Percentiles rank a stretch among this genome's conserved stretches.
Evolutionary conservation across 192 early-diverging fungal genomes (phyloP).

Genomic region (Coemansia erecta): DNA sequence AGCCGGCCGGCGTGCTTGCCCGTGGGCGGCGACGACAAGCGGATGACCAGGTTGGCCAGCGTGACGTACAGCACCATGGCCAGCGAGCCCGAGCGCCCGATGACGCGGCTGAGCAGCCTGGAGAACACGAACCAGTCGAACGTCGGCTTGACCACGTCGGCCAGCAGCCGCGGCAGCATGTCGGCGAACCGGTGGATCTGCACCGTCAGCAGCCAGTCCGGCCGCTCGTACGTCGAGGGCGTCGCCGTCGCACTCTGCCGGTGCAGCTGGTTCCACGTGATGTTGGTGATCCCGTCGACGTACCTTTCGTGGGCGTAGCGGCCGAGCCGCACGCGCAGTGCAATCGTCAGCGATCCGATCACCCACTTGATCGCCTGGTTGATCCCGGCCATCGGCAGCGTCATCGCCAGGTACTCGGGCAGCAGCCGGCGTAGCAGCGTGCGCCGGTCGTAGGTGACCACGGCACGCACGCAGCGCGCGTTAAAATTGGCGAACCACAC

Average conservation of each 20-base stretch:
- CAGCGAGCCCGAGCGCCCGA: constrained; percentile 43
- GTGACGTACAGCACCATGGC: constrained; percentile 50
- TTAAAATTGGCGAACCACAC: constrained; percentile 56
- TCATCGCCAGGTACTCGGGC: constrained; percentile 52
- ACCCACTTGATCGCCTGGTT: constrained; percentile 56
- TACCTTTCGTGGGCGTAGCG: constrained; percentile 45
- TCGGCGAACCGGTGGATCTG: constrained; percentile 55
- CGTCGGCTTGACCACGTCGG: constrained; percentile 50
- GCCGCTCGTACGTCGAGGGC: constrained; percentile 34
- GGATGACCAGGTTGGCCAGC: constrained; percentile 37
- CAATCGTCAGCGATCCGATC: constrained; percentile 48
- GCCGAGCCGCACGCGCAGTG: constrained; percentile 45
- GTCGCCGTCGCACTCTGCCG: constrained; percentile 23
- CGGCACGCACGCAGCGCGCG: constrained; percentile 42
- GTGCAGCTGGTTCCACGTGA: constrained; percentile 51
- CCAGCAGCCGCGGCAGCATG: constrained; percentile 49
- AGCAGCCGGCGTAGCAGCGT: constrained; percentile 43
- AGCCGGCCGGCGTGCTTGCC: constrained; percentile 36
- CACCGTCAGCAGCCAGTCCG: constrained; percentile 54
- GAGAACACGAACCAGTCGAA: constrained; percentile 54
- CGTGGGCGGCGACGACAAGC: constrained; percentile 42
- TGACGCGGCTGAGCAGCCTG: constrained; percentile 43
- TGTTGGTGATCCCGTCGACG: constrained; percentile 54
- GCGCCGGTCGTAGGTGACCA: constrained; percentile 40
- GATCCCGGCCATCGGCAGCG: constrained; percentile 47